Percentiles rank a stretch among this genome's conserved stretches.
phyloP scores from a whole-genome alignment of 2,329 filamentous ascomycete genomes.

The Aspergillus sp. region DNA sequence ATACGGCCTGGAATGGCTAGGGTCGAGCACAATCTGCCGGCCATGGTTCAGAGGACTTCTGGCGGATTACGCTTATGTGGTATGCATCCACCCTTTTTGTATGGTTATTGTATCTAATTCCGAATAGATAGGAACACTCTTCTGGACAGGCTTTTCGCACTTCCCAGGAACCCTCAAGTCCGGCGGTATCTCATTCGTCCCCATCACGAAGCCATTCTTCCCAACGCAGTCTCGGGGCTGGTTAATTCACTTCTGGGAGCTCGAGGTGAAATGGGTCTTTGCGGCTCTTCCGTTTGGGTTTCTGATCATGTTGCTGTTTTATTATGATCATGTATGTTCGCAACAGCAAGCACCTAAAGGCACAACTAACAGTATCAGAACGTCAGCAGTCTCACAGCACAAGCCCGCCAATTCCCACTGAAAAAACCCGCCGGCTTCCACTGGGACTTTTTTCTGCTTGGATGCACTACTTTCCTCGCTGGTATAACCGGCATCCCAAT shows the following conservation, averaged over 20 bases:
- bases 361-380: conserved; percentile 38
- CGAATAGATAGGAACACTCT: conserved; percentile 55
- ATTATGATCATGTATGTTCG: conserved; percentile 78
- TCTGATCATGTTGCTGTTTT: conserved; percentile 77
- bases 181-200: conserved; percentile 67
- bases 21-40: conserved; percentile 54
- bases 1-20: conserved; percentile 45
- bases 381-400: conserved; percentile 74
- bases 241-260: conserved; percentile 78
- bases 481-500: conserved; percentile 73
- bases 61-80: conserved; percentile 54
- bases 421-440: conserved; percentile 78
- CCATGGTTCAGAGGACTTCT: conserved; percentile 48
- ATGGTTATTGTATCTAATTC: not conserved
- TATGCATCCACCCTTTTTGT: conserved; percentile 21
- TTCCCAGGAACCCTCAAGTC: conserved; percentile 72
- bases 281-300: conserved; percentile 78
- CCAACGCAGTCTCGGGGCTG: conserved; percentile 70
- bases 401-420: conserved; percentile 75
- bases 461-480: conserved; percentile 70
- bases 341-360: not conserved
- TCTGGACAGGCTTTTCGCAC: conserved; percentile 84
- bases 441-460: conserved; percentile 78
- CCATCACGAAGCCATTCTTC: conserved; percentile 71
- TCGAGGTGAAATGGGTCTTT: conserved; percentile 69